phyloP scores from a whole-genome alignment of 305 asterid species.

The Lippia alba region DNA sequence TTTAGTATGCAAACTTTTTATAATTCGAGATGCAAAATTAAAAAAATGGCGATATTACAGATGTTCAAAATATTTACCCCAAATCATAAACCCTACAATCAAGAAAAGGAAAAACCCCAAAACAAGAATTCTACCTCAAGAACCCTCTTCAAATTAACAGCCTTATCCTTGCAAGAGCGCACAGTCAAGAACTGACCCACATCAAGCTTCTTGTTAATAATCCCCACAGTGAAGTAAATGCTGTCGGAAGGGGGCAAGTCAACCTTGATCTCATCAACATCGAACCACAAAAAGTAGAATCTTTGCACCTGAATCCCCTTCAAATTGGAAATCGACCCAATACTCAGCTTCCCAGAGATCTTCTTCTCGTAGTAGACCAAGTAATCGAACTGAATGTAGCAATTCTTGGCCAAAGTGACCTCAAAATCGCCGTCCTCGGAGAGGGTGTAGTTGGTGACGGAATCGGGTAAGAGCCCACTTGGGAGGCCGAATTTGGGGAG shows the following conservation, averaged over 20 bases:
- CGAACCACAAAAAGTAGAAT: conserved; percentile 72
- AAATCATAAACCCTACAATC: too few relatives aligned
- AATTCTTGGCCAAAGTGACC: conserved; percentile 59
- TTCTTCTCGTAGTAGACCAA: conserved; percentile 70
- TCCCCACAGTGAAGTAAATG: conserved; percentile 85
- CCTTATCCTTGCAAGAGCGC: conserved; percentile 76
- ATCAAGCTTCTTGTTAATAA: conserved; percentile 80
- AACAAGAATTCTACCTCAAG: conserved; percentile 53
- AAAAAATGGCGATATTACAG: too few relatives aligned
- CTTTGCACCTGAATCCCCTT: conserved; percentile 81
- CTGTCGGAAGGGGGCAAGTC: conserved; percentile 83
- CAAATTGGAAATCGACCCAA: conserved; percentile 69
- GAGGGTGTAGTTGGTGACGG: conserved; percentile 71
- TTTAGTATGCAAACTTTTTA: too few relatives aligned
- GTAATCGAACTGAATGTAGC: conserved; percentile 84
- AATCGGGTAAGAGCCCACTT: conserved; percentile 80
- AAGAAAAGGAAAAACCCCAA: not conserved
- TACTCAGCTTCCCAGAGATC: conserved; percentile 67
- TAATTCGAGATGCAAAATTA: too few relatives aligned
- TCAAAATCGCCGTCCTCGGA: conserved; percentile 71
- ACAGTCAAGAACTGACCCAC: conserved; percentile 74
- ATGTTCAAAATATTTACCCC: too few relatives aligned
- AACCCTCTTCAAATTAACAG: conserved; percentile 41
- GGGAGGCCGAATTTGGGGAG: conserved; percentile 74
- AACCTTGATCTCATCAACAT: conserved; percentile 80